These are phyloP conservation scores for Arthrobotrys entomopaga DNA, from an alignment of 2,329 filamentous ascomycete species.

Conservation along the genomic window DNA sequence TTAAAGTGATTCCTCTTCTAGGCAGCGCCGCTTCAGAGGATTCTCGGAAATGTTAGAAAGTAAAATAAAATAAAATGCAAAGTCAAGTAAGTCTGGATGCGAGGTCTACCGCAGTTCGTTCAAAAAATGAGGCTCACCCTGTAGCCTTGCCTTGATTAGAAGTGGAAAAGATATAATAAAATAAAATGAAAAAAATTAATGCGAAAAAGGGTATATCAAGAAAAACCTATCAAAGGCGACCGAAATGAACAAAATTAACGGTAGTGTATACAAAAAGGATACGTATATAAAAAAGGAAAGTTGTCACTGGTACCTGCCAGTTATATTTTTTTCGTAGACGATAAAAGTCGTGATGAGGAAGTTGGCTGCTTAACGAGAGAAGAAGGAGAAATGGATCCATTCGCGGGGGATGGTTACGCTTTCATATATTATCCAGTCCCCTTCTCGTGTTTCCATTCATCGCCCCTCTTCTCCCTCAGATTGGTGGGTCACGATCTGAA, in stretches of 20 bases:
- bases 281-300: slow-evolving; percentile 37
- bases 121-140: slow-evolving; percentile 32
- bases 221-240: slow-evolving; percentile 51
- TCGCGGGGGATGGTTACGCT: slow-evolving; percentile 9
- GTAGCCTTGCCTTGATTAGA: slow-evolving; percentile 34
- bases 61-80: neutral
- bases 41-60: neutral
- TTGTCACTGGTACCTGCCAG: slow-evolving; percentile 55
- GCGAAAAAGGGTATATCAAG: slow-evolving; percentile 9
- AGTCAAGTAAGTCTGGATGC: slow-evolving; percentile 31
- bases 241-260: no score
- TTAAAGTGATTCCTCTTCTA: slow-evolving; percentile 23
- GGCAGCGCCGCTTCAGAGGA: slow-evolving; percentile 17
- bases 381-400: slow-evolving; percentile 7
- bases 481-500: slow-evolving; percentile 34
- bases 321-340: slow-evolving; percentile 31
- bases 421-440: slow-evolving; percentile 34
- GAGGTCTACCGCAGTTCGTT: slow-evolving; percentile 41
- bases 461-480: slow-evolving; percentile 1
- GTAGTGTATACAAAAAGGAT: slow-evolving; percentile 18
- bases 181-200: slow-evolving; percentile 16
- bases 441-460: neutral
- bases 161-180: slow-evolving; percentile 30
- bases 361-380: slow-evolving; percentile 12
- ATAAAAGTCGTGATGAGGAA: slow-evolving; percentile 22